phyloP scores from a whole-genome alignment of 2,329 filamentous ascomycete genomes.

The Exophiala alcalophila region DNA sequence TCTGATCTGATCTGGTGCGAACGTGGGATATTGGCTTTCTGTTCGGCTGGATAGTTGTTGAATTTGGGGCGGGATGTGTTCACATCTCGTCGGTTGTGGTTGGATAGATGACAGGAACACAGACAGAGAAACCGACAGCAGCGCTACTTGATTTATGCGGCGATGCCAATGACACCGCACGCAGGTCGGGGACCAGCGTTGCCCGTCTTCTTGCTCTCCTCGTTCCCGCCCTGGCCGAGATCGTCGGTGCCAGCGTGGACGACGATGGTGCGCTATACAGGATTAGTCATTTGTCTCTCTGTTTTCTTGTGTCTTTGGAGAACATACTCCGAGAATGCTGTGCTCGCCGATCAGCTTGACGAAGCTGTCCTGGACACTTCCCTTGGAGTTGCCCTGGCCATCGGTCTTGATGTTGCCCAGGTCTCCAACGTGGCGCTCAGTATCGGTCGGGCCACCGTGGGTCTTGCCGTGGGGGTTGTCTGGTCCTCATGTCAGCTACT shows the following conservation, averaged over 20 bases:
- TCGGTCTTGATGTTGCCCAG: constrained; percentile 97
- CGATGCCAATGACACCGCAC: constrained; percentile 94
- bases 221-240: constrained; percentile 84
- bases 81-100: too few relatives aligned
- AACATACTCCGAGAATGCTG: constrained; percentile 82
- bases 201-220: constrained; percentile 97
- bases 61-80: too few relatives aligned
- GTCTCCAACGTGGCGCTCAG: constrained; percentile 90
- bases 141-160: constrained; percentile 35
- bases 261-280: constrained; percentile 78
- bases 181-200: constrained; percentile 92
- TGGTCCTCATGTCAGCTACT: constrained; percentile 39
- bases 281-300: background rate
- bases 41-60: too few relatives aligned
- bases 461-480: constrained; percentile 94
- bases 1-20: too few relatives aligned
- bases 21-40: too few relatives aligned
- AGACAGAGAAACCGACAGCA: too few relatives aligned
- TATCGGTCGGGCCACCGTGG: constrained; percentile 82
- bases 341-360: constrained; percentile 96
- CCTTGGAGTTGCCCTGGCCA: constrained; percentile 83
- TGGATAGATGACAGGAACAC: too few relatives aligned
- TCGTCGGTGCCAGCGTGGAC: constrained; percentile 95
- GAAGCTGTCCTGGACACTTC: constrained; percentile 72
- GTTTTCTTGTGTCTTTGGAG: too few relatives aligned